Percentiles rank a stretch among this genome's conserved stretches.
phyloP scores from a whole-genome alignment of 2,329 filamentous ascomycete genomes.

The Tympanopsis confertula region DNA sequence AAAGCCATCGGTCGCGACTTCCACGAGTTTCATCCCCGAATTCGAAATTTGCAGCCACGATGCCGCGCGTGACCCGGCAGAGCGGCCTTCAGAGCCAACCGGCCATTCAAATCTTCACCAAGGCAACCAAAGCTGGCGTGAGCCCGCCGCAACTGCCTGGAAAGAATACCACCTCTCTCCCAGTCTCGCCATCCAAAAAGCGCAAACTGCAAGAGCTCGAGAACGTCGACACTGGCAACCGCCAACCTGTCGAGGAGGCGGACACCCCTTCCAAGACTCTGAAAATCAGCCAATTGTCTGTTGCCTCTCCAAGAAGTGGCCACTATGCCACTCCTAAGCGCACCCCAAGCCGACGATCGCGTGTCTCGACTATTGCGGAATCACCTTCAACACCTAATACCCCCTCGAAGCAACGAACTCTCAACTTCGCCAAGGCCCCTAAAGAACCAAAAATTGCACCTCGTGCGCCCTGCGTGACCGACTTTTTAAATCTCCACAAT shows the following conservation, averaged over 20 bases:
- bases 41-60: neutral
- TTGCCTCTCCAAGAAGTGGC: neutral
- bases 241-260: neutral
- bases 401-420: neutral
- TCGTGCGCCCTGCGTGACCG: neutral
- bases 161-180: neutral
- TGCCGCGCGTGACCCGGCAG: no score
- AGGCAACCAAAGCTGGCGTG: neutral
- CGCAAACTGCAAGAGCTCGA: neutral
- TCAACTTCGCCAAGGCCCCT: neutral
- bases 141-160: neutral
- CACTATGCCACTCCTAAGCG: no score
- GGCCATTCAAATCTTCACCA: neutral
- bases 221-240: neutral
- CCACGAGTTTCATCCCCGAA: no score
- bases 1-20: no score
- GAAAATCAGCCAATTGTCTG: neutral
- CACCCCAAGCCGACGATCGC: neutral
- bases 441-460: neutral
- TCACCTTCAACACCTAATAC: neutral
- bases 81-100: no score
- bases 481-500: neutral
- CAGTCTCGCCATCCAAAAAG: neutral
- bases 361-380: no score
- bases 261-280: neutral